phyloP scores from a whole-genome alignment of 768 basidiomycete genomes.

The Lentinus tigrinus region DNA sequence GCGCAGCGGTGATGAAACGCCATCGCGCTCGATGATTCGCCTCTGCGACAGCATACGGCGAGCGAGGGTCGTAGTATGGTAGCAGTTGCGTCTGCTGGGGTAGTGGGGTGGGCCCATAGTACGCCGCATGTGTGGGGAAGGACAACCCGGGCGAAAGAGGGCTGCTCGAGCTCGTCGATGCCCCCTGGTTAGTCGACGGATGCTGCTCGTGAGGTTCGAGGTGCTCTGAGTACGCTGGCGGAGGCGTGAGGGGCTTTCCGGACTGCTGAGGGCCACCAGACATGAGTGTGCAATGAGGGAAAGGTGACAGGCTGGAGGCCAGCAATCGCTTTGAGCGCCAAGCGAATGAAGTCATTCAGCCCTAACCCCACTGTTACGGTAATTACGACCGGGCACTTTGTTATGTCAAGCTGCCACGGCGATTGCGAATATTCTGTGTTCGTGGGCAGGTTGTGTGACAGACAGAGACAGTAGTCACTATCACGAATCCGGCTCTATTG shows the following conservation, averaged over 20 bases:
- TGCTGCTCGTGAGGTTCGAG: background rate
- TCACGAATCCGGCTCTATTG: too few species aligned
- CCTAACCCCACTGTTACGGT: too few species aligned
- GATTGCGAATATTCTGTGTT: too few species aligned
- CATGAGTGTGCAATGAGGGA: background rate
- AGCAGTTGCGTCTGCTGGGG: constrained; percentile 36
- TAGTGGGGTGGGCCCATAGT: constrained; percentile 43
- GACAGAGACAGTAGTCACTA: too few species aligned
- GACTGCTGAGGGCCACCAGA: constrained; percentile 3
- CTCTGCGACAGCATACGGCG: constrained; percentile 36
- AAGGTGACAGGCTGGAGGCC: background rate
- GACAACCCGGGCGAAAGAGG: constrained; percentile 6
- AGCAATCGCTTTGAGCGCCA: background rate
- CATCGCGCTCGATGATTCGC: constrained; percentile 40
- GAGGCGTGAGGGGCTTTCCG: constrained; percentile 25
- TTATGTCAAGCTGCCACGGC: too few species aligned
- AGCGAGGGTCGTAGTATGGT: constrained; percentile 45
- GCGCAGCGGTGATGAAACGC: constrained; percentile 43
- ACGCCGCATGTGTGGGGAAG: constrained; percentile 17
- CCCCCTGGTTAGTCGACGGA: constrained; percentile 3
- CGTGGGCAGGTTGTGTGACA: too few species aligned
- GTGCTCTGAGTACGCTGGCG: constrained; percentile 27
- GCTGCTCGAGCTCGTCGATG: constrained; percentile 10
- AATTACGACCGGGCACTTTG: too few species aligned
- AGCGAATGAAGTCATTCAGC: constrained; percentile 3